These are phyloP conservation scores for Lipomyces chichibuensis DNA, from an alignment of 805 yeast species.

Conservation along the genomic window DNA sequence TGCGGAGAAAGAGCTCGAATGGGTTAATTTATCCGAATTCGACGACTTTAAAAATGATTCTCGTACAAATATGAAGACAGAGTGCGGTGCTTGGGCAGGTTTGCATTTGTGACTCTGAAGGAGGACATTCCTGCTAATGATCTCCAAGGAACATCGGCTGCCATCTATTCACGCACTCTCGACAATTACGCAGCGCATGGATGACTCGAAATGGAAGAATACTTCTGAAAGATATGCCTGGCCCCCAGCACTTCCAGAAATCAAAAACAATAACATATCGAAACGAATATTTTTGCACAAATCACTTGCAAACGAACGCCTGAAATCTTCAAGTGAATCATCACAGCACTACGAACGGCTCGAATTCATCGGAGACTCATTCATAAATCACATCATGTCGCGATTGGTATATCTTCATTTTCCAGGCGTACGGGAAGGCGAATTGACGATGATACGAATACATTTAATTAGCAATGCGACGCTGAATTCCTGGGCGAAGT, in stretches of 20 bases:
- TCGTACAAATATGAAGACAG: constrained; percentile 1
- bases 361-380: constrained; percentile 35
- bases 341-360: constrained; percentile 50
- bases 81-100: constrained; percentile 14
- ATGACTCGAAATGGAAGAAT: not conserved
- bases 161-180: constrained; percentile 22
- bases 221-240: constrained; percentile 38
- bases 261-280: constrained; percentile 59
- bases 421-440: constrained; percentile 78
- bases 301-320: constrained; percentile 64
- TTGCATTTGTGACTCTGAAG: not conserved
- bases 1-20: constrained; percentile 18
- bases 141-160: constrained; percentile 10
- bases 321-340: not conserved
- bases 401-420: constrained; percentile 64
- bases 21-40: constrained; percentile 19
- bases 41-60: constrained; percentile 1
- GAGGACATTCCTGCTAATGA: not conserved
- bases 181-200: constrained; percentile 12
- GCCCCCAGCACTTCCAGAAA: constrained; percentile 74
- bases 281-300: constrained; percentile 81
- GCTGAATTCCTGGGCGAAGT: constrained; percentile 67
- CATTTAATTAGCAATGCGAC: constrained; percentile 72
- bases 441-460: constrained; percentile 69
- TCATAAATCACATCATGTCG: constrained; percentile 58